Conservation (phyloP, 2,329 filamentous ascomycete genomes). For the Microsporum audouinii region DNA sequence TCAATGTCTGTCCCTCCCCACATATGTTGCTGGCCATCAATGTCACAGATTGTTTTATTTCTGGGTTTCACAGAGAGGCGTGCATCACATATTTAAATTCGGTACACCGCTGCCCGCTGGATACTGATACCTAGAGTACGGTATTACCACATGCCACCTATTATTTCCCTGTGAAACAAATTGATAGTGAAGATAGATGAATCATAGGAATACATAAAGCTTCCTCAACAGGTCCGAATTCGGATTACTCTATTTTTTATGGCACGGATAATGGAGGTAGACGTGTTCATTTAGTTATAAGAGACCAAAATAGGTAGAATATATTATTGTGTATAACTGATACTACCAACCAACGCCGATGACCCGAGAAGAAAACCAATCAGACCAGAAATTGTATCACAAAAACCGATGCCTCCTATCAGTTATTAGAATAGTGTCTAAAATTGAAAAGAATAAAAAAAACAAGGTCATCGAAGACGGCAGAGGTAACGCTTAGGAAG, state of each 20-base stretch:
- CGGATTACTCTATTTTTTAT: background rate
- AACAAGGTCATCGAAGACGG: background rate
- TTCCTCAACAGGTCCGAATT: background rate
- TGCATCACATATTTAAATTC: background rate
- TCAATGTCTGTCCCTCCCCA: background rate
- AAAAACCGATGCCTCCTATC: background rate
- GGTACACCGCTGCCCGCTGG: background rate
- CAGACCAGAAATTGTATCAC: background rate
- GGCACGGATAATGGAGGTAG: background rate
- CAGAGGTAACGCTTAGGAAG: slow-evolving; percentile 21
- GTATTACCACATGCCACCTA: background rate
- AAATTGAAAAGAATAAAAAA: background rate
- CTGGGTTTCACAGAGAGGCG: background rate
- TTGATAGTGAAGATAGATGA: background rate
- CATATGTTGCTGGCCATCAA: background rate
- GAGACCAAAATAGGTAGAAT: background rate
- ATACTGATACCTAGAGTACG: background rate
- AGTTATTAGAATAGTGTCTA: background rate
- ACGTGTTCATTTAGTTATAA: background rate
- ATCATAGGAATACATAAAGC: background rate
- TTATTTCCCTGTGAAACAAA: background rate
- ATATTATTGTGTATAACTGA: background rate
- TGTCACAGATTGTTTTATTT: background rate
- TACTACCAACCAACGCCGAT: background rate
- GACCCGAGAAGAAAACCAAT: background rate